Evolutionary conservation across 257 asterid species (phyloP).

Genomic region (Thymus mandschuricus): DNA sequence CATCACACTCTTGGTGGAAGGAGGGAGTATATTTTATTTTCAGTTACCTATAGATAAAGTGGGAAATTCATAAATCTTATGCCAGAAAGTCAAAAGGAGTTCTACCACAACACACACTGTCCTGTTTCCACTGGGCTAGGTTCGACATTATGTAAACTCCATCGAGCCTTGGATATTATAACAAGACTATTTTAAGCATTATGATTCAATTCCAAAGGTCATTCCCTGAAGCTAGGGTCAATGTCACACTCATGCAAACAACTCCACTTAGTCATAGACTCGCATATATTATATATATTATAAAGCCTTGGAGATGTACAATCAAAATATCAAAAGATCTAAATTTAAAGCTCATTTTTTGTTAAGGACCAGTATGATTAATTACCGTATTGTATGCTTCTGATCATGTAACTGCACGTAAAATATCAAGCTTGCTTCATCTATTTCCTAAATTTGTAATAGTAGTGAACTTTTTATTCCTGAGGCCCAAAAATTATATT

Average conservation of each 20-base stretch:
- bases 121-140: neutral
- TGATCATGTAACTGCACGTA: neutral
- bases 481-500: neutral
- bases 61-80: too few species aligned
- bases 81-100: too few species aligned
- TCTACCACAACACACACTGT: too few species aligned
- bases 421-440: neutral
- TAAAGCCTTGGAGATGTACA: neutral
- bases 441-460: neutral
- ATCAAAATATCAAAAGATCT: neutral
- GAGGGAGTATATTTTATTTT: neutral
- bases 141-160: neutral
- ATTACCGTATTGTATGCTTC: neutral
- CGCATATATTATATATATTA: neutral
- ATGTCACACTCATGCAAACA: neutral
- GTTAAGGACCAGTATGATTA: neutral
- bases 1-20: too few species aligned
- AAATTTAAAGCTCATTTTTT: neutral
- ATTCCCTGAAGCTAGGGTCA: neutral
- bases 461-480: neutral
- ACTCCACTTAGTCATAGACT: neutral
- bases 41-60: conserved; percentile 7
- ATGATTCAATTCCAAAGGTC: neutral
- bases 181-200: neutral
- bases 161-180: neutral